Evolutionary conservation across 371 early-diverging fungal genomes (phyloP), one percentile per base, ranked within the genome.

Genomic region (Syncephalis fuscata): DNA sequence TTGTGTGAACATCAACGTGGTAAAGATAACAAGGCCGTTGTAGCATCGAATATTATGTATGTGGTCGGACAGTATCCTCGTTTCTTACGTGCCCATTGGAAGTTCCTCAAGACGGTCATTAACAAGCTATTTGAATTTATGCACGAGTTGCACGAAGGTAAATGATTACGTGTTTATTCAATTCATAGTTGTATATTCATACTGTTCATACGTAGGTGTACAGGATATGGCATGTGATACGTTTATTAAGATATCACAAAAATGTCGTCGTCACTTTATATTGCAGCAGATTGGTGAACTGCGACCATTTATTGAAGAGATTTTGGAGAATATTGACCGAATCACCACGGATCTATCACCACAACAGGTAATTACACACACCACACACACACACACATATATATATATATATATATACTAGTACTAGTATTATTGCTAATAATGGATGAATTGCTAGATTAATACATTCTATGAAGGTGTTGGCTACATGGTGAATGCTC

Each of bases 221-320:
- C 95, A 96, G 63, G 99, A 99, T 64, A 99, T 99, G 99, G 99
- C 99, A 20, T 99, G 99, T 66, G 99, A 99, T 64, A 98, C 99
- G 2, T 98, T 99, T 64, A 91, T 94, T 55, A 97, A 92, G 62
- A 98, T 99, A 59, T 74, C 94, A 15, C 89, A 93, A 59, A 95
- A 95, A 61, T 95, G 97, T 67, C 83, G 82, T 40, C 78, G 88
- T 20, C 93, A 98, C 58, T 97, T 98, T 73, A 82, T 94, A 22
- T 50, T 67, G 2, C 88, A 87, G 62, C 92, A 92, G 61, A 64
- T 73, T 9, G 85, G 84, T 22, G 96, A 95, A 61, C 52, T 65
- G 9, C 63, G 63, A 52, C 92, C 95, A 16, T 96, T 89, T 57
- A 89, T 96, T 50, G 92, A 94, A 37, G 94, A 94, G 56, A 94